Conservation (phyloP, 1,139 yeast genomes). For the Zygosaccharomyces sapae region DNA sequence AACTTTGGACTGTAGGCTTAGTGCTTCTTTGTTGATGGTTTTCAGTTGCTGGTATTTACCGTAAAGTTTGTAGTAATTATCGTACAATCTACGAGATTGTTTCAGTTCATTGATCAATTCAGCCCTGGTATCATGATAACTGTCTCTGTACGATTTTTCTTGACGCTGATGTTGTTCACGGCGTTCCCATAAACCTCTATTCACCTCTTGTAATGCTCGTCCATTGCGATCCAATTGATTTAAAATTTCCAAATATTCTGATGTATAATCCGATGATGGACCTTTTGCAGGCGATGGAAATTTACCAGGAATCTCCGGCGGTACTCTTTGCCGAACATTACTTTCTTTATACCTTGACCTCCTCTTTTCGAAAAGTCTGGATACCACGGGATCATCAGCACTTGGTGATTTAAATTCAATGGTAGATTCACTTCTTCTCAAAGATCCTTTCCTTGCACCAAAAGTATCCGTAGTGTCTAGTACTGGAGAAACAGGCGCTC, state of each 20-base stretch:
- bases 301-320: conserved; percentile 21
- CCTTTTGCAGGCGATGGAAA: conserved; percentile 23
- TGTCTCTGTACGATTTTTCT: conserved; percentile 33
- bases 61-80: conserved; percentile 42
- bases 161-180: conserved; percentile 20
- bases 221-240: conserved; percentile 30
- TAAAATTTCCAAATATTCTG: conserved; percentile 23
- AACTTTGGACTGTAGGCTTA: conserved; percentile 22
- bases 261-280: conserved; percentile 16
- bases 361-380: conserved; percentile 19
- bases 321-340: background rate
- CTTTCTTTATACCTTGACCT: background rate
- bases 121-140: conserved; percentile 38
- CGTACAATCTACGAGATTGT: conserved; percentile 35
- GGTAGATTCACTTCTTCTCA: conserved; percentile 11
- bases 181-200: conserved; percentile 21
- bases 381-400: conserved; percentile 23
- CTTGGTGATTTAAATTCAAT: conserved; percentile 16
- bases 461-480: conserved; percentile 26
- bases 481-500: conserved; percentile 9
- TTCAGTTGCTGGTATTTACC: conserved; percentile 43
- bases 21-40: conserved; percentile 16
- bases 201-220: conserved; percentile 26
- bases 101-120: conserved; percentile 36
- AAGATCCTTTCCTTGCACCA: conserved; percentile 13